Evolutionary conservation across 176 grass and related monocot species (phyloP), one percentile per base, ranked within the genome.

Genomic region (Juncus inflexus): DNA sequence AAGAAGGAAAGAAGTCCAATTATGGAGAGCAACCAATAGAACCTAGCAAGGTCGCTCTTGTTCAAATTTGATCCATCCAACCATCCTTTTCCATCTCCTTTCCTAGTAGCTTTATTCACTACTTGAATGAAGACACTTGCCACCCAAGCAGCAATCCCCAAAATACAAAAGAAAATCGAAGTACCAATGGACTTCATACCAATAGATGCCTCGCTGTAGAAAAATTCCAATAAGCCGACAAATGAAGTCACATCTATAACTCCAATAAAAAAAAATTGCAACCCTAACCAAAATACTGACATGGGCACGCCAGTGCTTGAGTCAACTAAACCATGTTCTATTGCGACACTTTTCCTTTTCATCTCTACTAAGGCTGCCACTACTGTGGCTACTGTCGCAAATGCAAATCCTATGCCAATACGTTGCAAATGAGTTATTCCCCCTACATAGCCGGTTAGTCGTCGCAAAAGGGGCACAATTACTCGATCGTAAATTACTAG

Each of bases 161-260:
- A 71, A 50, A 85, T 63, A 58, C 83, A 73, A 64, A 82, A 92
- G 73, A 79, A 79, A 19, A 92, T 40, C 15, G 84, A 74, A 36
- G 84, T 61, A 1, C 83, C 90, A 10, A 90, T 70, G 14, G 90
- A 95, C 68, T 87, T 80, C 90, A 90, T 95, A 8, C 70, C 39
- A 0, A 13, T 58, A 7, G 90, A 79, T 12, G 83, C 86, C 66
- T 95, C 80, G 50, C 70, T 79, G 78, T 73, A 90, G 74, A 95
- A 89, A 83, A 89, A 95, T 83, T 95, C 90, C 7, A 89, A 75
- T 45, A 89, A 63, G 15, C 90, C 90, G 0, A 81, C 83, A 49
- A 89, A 75, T 6, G 90, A 80, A 49, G 85, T 88, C 15, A 89
- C 75, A 58, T 90, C 90, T 35, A 76, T 69, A 0, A 84, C 70